Conservation (phyloP, 306 rosid genomes). For the Hippophae gyantsensis region DNA sequence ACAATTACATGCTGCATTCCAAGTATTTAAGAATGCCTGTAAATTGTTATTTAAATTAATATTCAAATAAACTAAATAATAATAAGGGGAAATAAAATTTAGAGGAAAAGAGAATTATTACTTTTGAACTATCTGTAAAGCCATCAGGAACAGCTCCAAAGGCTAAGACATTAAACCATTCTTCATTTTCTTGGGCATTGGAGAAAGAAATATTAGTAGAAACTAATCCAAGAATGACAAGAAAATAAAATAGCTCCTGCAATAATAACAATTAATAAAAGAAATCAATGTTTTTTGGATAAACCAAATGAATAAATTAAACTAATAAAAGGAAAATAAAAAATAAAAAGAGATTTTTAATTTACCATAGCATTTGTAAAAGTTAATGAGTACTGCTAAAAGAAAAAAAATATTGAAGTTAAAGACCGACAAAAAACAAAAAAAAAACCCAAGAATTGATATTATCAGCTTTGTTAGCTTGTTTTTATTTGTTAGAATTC, state of each 20-base stretch:
- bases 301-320: not conserved
- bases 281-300: not conserved
- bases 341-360: not conserved
- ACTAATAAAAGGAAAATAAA: not conserved
- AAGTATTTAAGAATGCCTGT: slow-evolving; percentile 28
- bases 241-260: slow-evolving; percentile 12
- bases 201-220: slow-evolving; percentile 9
- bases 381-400: not conserved
- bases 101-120: not conserved
- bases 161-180: slow-evolving; percentile 13
- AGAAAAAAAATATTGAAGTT: not conserved
- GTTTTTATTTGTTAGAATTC: too few species aligned
- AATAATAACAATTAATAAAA: not conserved
- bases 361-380: not conserved
- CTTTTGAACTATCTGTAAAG: slow-evolving; percentile 20
- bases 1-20: slow-evolving; percentile 22
- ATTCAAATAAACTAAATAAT: not conserved
- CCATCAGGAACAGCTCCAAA: slow-evolving; percentile 28
- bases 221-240: slow-evolving; percentile 13
- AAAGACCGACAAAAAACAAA: too few species aligned
- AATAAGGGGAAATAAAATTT: not conserved
- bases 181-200: slow-evolving; percentile 7
- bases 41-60: not conserved
- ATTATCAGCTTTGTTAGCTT: too few species aligned
- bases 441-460: too few species aligned